These are phyloP conservation scores for Sporothrix humicola DNA, from an alignment of 2,329 filamentous ascomycete species.

Conservation along the genomic window DNA sequence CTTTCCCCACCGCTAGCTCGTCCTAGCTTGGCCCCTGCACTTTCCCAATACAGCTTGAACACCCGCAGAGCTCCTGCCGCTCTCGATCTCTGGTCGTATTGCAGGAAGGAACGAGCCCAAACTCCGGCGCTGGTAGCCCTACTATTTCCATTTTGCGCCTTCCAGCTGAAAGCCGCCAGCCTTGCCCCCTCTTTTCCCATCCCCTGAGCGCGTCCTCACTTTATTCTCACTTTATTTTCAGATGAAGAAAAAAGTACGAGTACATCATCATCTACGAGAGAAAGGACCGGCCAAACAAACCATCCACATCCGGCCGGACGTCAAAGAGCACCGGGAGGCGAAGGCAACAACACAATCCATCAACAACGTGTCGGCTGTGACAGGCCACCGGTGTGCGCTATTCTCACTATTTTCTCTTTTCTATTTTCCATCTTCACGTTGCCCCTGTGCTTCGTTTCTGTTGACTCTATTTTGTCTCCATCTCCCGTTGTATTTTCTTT, in stretches of 20 bases:
- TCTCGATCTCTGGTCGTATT: constrained; percentile 23
- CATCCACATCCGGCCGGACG: constrained; percentile 7
- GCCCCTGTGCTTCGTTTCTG: neutral
- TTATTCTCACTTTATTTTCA: neutral
- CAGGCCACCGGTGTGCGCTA: constrained; percentile 3
- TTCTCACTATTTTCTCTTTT: neutral
- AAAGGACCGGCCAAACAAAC: neutral
- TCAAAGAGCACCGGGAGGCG: constrained; percentile 6
- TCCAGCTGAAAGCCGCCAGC: neutral
- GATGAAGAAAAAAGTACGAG: neutral
- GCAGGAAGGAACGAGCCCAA: neutral
- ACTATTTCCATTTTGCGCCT: constrained; percentile 11
- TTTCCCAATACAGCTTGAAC: constrained; percentile 6
- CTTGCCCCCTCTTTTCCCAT: neutral
- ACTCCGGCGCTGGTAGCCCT: neutral
- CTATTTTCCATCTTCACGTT: neutral
- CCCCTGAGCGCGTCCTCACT: too few species aligned
- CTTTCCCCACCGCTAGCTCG: constrained; percentile 7
- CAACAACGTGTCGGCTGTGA: neutral
- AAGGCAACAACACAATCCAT: neutral
- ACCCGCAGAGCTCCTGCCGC: neutral
- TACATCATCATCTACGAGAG: too few species aligned
- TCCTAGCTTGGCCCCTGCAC: constrained; percentile 22
- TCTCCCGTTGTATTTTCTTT: neutral
- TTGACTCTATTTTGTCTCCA: too few species aligned